These are phyloP conservation scores for Globisporangium alternatum DNA, from an alignment of 352 stramenopile genomes.

Conservation along the genomic window DNA sequence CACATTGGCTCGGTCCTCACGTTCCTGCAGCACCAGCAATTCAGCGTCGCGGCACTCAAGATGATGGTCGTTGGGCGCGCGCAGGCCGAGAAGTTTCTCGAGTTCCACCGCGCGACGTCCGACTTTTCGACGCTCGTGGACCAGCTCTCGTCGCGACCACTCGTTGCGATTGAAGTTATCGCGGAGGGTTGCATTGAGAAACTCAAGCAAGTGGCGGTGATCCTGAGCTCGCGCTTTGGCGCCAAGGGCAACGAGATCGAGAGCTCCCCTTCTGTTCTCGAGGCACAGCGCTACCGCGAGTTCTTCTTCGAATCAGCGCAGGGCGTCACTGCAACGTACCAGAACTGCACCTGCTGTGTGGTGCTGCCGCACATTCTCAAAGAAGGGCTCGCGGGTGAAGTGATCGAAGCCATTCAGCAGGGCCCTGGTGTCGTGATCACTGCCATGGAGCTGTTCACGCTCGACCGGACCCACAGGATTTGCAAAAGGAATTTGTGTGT, in stretches of 20 bases:
- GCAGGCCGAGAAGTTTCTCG: conserved; percentile 56
- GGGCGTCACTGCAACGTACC: conserved; percentile 65
- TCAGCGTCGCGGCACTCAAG: conserved; percentile 75
- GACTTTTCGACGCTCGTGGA: conserved; percentile 37
- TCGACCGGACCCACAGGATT: conserved; percentile 88
- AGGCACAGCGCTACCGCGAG: conserved; percentile 51
- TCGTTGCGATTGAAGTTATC: conserved; percentile 76
- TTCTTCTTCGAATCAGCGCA: conserved; percentile 66
- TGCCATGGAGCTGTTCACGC: conserved; percentile 86
- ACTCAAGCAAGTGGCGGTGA: conserved; percentile 49
- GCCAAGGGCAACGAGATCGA: conserved; percentile 45
- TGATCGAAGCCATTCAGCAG: conserved; percentile 82
- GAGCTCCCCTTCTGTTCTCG: conserved; percentile 43
- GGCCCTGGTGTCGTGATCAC: conserved; percentile 70
- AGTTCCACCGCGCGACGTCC: conserved; percentile 32
- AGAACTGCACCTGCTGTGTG: conserved; percentile 91
- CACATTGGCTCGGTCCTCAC: conserved; percentile 52
- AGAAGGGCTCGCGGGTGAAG: conserved; percentile 67
- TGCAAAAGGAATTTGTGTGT: too few relatives aligned
- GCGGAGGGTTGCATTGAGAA: conserved; percentile 67
- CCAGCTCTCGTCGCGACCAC: conserved; percentile 32
- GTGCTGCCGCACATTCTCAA: conserved; percentile 93
- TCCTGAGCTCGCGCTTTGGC: conserved; percentile 40
- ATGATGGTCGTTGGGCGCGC: conserved; percentile 50
- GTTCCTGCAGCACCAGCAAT: conserved; percentile 64